A percentile compares a stretch with the other conserved stretches of the same genome.
Conservation (phyloP, 2,329 filamentous ascomycete species). For the Ophiostoma sp. region DNA sequence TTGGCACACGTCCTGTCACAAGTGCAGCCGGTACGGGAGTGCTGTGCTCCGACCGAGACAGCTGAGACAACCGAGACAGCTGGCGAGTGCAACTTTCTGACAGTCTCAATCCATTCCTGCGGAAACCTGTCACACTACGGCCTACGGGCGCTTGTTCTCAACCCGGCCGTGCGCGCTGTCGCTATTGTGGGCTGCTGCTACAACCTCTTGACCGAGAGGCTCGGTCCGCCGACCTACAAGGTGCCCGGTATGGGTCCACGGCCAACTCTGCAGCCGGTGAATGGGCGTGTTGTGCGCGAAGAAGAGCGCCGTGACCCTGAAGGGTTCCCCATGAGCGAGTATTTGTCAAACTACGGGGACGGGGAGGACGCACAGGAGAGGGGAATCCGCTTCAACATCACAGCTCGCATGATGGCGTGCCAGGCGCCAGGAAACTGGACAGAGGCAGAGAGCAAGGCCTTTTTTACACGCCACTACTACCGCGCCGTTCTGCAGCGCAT, state of each 20-base stretch:
- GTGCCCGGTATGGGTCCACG: slow-evolving; percentile 60
- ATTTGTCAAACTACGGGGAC: slow-evolving; percentile 47
- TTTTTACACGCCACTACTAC: slow-evolving; percentile 92
- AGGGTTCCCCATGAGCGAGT: slow-evolving; percentile 86
- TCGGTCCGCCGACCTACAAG: slow-evolving; percentile 83
- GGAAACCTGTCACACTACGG: slow-evolving; percentile 96
- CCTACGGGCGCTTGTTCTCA: slow-evolving; percentile 76
- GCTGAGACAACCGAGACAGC: neutral
- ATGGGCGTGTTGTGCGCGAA: slow-evolving; percentile 63
- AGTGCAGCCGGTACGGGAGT: slow-evolving; percentile 49
- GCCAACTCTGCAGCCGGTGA: slow-evolving; percentile 59
- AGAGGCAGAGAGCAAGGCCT: slow-evolving; percentile 68
- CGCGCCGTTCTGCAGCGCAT: slow-evolving; percentile 84
- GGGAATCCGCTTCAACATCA: slow-evolving; percentile 86
- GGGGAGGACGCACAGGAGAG: slow-evolving; percentile 44
- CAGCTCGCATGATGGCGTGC: slow-evolving; percentile 95
- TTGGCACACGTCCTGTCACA: slow-evolving; percentile 61
- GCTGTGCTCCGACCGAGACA: neutral
- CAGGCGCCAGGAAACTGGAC: slow-evolving; percentile 95
- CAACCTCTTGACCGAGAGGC: slow-evolving; percentile 86
- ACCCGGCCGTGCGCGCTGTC: slow-evolving; percentile 78
- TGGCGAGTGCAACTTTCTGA: slow-evolving; percentile 57
- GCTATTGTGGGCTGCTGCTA: slow-evolving; percentile 98
- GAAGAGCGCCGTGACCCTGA: slow-evolving; percentile 74
- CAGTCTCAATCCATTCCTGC: slow-evolving; percentile 93